These are phyloP conservation scores for Suillus americanus DNA, from an alignment of 768 basidiomycete genomes.

Conservation along the genomic window DNA sequence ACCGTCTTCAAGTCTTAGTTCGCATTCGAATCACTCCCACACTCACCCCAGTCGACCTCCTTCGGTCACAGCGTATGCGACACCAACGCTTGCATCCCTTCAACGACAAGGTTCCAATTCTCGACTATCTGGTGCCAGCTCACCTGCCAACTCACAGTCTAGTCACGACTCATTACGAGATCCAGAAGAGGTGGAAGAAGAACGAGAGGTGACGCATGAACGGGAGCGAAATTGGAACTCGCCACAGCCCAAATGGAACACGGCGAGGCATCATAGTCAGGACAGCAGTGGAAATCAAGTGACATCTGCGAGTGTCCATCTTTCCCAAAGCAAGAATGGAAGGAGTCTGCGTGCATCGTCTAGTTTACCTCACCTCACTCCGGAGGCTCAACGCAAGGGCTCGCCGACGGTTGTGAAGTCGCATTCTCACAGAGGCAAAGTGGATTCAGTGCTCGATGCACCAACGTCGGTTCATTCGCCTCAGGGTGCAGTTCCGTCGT, in stretches of 20 bases:
- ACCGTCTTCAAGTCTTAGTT: constrained; percentile 44
- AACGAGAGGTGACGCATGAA: constrained; percentile 42
- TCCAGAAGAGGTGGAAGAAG: constrained; percentile 26
- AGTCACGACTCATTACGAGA: constrained; percentile 33
- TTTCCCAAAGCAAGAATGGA: constrained; percentile 5
- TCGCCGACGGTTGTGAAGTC: not conserved
- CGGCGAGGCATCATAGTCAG: constrained; percentile 16
- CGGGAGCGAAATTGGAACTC: constrained; percentile 74
- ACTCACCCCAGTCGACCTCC: constrained; percentile 42
- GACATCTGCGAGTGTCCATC: constrained; percentile 16
- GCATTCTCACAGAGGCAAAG: not conserved
- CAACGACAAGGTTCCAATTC: constrained; percentile 35
- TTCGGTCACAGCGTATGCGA: constrained; percentile 36
- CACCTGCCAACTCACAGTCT: constrained; percentile 39
- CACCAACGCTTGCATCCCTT: constrained; percentile 30
- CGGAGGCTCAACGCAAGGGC: constrained; percentile 1
- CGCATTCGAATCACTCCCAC: constrained; percentile 32
- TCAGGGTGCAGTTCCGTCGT: not conserved
- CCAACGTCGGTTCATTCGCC: not conserved
- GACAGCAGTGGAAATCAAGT: constrained; percentile 9
- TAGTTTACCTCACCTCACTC: constrained; percentile 17
- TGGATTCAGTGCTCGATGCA: not conserved
- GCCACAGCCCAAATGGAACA: constrained; percentile 57
- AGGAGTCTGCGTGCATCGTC: constrained; percentile 18
- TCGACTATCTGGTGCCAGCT: constrained; percentile 31